These are phyloP conservation scores for Picochlorum sp. DNA, from an alignment of 139 green algal species.

Conservation along the genomic window DNA sequence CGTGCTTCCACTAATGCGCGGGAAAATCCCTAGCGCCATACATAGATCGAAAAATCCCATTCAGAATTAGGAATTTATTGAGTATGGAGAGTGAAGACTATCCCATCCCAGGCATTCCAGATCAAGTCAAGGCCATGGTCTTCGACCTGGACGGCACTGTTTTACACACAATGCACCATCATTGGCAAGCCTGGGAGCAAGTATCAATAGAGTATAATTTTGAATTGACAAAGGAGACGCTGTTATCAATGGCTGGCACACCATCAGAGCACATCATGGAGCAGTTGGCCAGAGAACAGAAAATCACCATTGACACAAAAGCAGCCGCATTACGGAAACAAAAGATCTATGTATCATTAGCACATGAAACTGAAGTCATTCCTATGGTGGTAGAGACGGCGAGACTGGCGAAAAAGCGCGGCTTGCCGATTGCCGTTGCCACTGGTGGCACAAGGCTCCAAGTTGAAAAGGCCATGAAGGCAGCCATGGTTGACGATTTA, in stretches of 20 bases:
- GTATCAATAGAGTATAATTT: slow-evolving; percentile 6
- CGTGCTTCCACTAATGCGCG: no score
- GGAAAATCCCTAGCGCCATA: no score
- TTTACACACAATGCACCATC: slow-evolving; percentile 13
- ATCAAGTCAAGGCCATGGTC: background rate
- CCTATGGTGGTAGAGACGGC: slow-evolving; percentile 13
- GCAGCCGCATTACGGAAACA: slow-evolving; percentile 1
- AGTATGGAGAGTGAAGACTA: no score
- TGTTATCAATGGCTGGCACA: slow-evolving; percentile 12
- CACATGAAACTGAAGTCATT: slow-evolving; percentile 4
- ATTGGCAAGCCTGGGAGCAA: slow-evolving; percentile 18
- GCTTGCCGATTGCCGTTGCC: slow-evolving; percentile 36
- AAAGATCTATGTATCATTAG: background rate
- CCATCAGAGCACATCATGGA: slow-evolving; percentile 7
- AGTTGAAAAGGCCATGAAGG: slow-evolving; percentile 22
- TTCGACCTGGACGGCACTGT: slow-evolving; percentile 23
- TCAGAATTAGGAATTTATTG: no score
- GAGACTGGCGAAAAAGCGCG: slow-evolving; percentile 5
- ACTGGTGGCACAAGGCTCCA: slow-evolving; percentile 28
- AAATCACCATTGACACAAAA: slow-evolving; percentile 1
- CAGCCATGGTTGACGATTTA: slow-evolving; percentile 18
- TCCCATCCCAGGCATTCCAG: background rate
- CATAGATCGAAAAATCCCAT: no score
- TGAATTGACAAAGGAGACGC: background rate
- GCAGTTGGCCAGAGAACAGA: slow-evolving; percentile 2